phyloP scores from a whole-genome alignment of 78 protist genomes.

The Chrysochromulina parva region DNA sequence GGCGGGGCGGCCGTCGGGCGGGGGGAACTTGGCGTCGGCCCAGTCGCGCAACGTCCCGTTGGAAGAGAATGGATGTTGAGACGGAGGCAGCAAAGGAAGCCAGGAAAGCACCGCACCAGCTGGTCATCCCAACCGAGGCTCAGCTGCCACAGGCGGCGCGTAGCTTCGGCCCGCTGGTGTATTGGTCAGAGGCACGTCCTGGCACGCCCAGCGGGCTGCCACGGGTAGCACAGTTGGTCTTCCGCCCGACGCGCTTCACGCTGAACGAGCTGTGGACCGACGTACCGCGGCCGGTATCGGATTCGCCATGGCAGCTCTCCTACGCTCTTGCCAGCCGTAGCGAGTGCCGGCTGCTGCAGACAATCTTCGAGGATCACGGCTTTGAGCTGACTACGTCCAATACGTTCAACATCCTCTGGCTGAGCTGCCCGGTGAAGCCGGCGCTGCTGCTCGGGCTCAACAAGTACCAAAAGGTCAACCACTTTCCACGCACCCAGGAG shows the following conservation, averaged over 20 bases:
- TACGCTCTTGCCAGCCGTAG: neutral
- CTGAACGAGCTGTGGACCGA: neutral
- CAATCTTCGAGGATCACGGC: neutral
- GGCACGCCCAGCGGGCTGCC: too few relatives aligned
- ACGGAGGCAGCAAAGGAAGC: too few relatives aligned
- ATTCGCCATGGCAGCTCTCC: neutral
- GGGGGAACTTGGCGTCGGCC: too few relatives aligned
- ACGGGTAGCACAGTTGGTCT: neutral
- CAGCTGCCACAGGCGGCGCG: too few relatives aligned
- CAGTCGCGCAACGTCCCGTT: too few relatives aligned
- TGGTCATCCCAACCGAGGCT: too few relatives aligned
- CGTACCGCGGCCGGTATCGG: neutral
- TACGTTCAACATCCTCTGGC: neutral
- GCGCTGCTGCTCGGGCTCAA: neutral
- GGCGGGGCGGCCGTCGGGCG: too few relatives aligned
- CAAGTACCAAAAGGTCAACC: conserved; percentile 55
- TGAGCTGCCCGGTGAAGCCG: neutral
- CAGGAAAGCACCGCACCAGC: too few relatives aligned
- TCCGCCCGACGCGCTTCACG: neutral
- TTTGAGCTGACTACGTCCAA: neutral
- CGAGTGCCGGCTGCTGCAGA: neutral
- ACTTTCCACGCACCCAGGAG: conserved; percentile 61
- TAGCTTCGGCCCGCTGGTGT: too few relatives aligned
- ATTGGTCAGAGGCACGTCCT: too few relatives aligned
- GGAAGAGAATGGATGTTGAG: too few relatives aligned